Evolutionary conservation across 129 eudicot species (phyloP), one percentile per base, ranked within the genome.

Genomic region (Heracleum sosnowskyi): DNA sequence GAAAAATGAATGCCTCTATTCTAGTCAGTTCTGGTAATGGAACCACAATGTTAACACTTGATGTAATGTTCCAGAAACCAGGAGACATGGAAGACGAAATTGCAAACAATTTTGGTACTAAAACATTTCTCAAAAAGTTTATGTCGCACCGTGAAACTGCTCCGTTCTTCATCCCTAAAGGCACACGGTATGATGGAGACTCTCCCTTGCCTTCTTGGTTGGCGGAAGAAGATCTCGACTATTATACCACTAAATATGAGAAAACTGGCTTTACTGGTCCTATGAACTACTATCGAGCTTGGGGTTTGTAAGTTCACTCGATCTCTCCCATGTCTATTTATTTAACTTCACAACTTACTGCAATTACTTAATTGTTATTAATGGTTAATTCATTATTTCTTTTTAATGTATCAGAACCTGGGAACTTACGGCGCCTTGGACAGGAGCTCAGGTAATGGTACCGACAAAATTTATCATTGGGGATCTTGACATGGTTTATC

Each of bases 381-480:
- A 55, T 1, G 29, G 10, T 42, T 13, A 24, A 57, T 11, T 57
- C 1, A n/a, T 57, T n/a, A 1, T 7, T 5, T 57, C 16, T 66
- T 24, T 36, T 11, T 0, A n/a, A 45, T 68, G 31, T 29, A 29
- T 73, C n/a, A 88, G 87, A 81, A 80, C 63, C 36, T 88, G 92
- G 92, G 92, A 88, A 69, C 71, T 86, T 7, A 88, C 57, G 24
- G 85, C 92, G 62, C 41, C 84, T 22, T 88, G 92, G 92, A 73
- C 79, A 35, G 90, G 96, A 34, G 93, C 90, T 26, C 81, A 84
- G 79, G 91, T 93, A 16, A 85, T 76, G 71, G 95, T 89, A 31
- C 98, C 97, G 15, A 31, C 89, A 16, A 93, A 93, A 73, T 89
- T 86, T 46, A 69, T 93, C 0, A 81, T 83, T 0, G 93, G 97